Evolutionary conservation across 345 rosid genomes (phyloP), one percentile per base, ranked within the genome.

Genomic region (Firmiana major): DNA sequence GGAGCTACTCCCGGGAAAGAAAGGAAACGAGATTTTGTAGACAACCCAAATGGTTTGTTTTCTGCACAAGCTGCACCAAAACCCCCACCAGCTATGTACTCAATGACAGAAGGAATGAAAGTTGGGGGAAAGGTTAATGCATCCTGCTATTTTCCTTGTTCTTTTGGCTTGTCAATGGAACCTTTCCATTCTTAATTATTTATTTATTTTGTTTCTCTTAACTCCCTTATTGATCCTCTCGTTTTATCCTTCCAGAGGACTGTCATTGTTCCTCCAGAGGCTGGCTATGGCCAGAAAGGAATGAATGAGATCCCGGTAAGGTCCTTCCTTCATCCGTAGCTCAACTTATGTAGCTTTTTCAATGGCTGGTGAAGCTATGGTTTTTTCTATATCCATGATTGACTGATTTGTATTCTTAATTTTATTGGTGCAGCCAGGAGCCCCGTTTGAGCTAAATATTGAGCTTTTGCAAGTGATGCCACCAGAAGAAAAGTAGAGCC

Each of bases 61-160:
- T 93, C 99, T 28, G 98, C 94, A 42, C 99, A 94, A 76, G 97
- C 99, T 71, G 84, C 99, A 36, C 99, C 99, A n/a, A 94, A 94
- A 73, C 99, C 97, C 5, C 99, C 98, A n/a, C 86, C 92, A 0
- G 97, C 97, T 12, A 83, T 93, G 98, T 94, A 94, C 83, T 84
- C 80, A 15, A 82, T 89, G 21, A 87, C 86, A 2, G 85, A 94
- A 83, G 97, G 97, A 76, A 94, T 93, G 99, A 91, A 82, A 88
- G 90, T 91, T 0, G 98, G 99, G 51, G 98, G 97, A 73, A 90
- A 93, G 99, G 97, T 94, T 49, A 48, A 26, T 28, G 22, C 16
- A 49, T 28, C 15, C 73, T 49, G 22, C 19, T 48, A 24, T 16
- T 36, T 15, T 9, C 31, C 26, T 40, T 48, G 24, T 12, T 7